Conservation (phyloP, 1,284 basidiomycete species). For the Coriolopsis trogii region DNA sequence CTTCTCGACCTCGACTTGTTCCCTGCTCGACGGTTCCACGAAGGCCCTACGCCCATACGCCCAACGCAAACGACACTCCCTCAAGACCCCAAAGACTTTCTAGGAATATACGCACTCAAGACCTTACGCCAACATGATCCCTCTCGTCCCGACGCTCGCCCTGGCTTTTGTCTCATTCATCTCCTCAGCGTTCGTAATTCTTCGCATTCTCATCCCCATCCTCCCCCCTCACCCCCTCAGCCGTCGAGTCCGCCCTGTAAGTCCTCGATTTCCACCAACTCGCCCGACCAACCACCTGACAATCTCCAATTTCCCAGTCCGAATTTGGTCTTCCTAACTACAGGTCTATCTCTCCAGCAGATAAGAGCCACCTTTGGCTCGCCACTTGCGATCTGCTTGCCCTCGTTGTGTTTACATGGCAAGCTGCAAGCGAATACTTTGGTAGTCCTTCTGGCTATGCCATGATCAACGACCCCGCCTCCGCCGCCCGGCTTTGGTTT, state of each 20-base stretch:
- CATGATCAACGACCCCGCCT: constrained; percentile 48
- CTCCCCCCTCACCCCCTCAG: constrained; percentile 70
- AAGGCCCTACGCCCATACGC: constrained; percentile 40
- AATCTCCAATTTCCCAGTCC: constrained; percentile 42
- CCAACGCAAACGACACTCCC: constrained; percentile 35
- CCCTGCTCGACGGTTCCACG: constrained; percentile 37
- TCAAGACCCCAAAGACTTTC: constrained; percentile 29
- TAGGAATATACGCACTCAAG: constrained; percentile 15
- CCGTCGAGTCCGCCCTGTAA: constrained; percentile 67
- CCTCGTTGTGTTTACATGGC: constrained; percentile 64
- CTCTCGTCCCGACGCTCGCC: constrained; percentile 62
- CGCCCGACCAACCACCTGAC: constrained; percentile 23
- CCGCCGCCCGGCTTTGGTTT: constrained; percentile 64
- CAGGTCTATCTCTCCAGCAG: constrained; percentile 61
- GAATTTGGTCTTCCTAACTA: constrained; percentile 73
- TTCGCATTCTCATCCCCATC: constrained; percentile 71
- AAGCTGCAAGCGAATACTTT: constrained; percentile 54
- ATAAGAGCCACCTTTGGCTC: constrained; percentile 74
- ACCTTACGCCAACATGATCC: constrained; percentile 51
- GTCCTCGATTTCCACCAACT: constrained; percentile 30
- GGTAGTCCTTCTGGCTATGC: constrained; percentile 46
- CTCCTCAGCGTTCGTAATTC: constrained; percentile 70
- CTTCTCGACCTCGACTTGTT: constrained; percentile 35
- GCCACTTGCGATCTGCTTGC: constrained; percentile 64
- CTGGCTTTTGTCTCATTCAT: constrained; percentile 71